Base-by-base conservation (phyloP, 768 basidiomycete species). In the Auriculariales sp. region DNA sequence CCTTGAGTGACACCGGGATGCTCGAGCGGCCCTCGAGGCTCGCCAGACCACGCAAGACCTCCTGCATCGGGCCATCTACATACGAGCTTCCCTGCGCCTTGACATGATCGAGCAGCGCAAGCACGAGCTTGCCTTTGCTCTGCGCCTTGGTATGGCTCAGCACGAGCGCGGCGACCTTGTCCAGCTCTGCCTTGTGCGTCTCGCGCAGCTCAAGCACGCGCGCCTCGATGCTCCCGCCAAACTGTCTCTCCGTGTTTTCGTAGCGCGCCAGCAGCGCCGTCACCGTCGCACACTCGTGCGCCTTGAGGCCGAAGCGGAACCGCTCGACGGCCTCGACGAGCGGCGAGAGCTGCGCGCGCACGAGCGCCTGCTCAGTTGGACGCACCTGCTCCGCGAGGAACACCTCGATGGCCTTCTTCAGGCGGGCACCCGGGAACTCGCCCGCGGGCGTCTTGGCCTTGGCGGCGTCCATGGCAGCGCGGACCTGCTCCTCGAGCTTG, bases 81-180 rank as follows among this genome's bases (percentile, higher is more conserved):
- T 81, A 78, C 17, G 84, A 83, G 48, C 86, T 66, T 30, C 79
- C 78, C 56, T 80, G 80, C 28, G 72, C 71, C 69, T 95, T 95
- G 69, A 98, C 78, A 58, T 93, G 77, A 56, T 98, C 93, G 33
- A 98, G 75, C 36, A 98, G 70, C 15, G 80, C 75, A 45, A 94
- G 73, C 36, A 95, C 75, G 46, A 98, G 74, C 62, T 88, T 91
- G 55, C 81, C 79, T 71, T 98, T 98, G 68, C 83, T 80, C 55
- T 86, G 83, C 6, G 89, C 91, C 67, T 92, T 94, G 70, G 91
- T 89, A 65, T 99, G 95, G 51, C 93, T 94, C 47, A 98, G 74
- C 15, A 98, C 90, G 28, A 93, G 70, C 42, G 73, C 73, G 42
- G 84, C 81, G 29, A 88, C 95, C 51, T 81, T 79, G 64, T 97